Base-by-base conservation (phyloP, 768 basidiomycete genomes). In the Naganishia vishniacii region DNA sequence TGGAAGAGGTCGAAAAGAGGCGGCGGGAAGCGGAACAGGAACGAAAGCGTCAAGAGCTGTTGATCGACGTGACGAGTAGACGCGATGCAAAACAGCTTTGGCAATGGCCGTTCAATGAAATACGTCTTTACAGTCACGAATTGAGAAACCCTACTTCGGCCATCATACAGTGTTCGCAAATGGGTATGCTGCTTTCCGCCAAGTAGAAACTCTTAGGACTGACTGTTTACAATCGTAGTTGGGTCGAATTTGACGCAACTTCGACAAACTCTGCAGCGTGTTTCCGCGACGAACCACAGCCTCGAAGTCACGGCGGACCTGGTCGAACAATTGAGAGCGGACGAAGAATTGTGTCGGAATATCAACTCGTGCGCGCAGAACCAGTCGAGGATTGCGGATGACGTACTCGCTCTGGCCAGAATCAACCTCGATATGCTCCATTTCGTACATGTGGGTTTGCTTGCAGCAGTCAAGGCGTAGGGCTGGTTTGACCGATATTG, bases 61-160 rank as follows among this genome's bases (percentile, higher is more conserved):
- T 80, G 28, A 77, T 80, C 45, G 80, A 80, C 58, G 78, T 79
- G 26, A 79, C 78, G 0, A n/a, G n/a, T n/a, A n/a, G n/a, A n/a
- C n/a, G n/a, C n/a, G n/a, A n/a, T n/a, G n/a, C n/a, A n/a, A n/a
- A n/a, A n/a, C n/a, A n/a, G n/a, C n/a, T n/a, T n/a, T n/a, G n/a
- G n/a, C n/a, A n/a, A n/a, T n/a, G n/a, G n/a, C n/a, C n/a, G n/a
- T n/a, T n/a, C n/a, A n/a, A n/a, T n/a, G n/a, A n/a, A n/a, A n/a
- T n/a, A n/a, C n/a, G n/a, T n/a, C n/a, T n/a, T n/a, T n/a, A n/a
- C n/a, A 70, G 68, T 7, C 72, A 75, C 46, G 71, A 75, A 45
- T 70, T 76, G 18, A 69, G 73, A 25, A 76, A 74, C 37, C 74
- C 72, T 3, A 75, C 72, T 47, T n/a, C n/a, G 23, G 73, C 73